Evolutionary conservation across 1,139 yeast genomes (phyloP).

Genomic region (Chernovozyma aurita): DNA sequence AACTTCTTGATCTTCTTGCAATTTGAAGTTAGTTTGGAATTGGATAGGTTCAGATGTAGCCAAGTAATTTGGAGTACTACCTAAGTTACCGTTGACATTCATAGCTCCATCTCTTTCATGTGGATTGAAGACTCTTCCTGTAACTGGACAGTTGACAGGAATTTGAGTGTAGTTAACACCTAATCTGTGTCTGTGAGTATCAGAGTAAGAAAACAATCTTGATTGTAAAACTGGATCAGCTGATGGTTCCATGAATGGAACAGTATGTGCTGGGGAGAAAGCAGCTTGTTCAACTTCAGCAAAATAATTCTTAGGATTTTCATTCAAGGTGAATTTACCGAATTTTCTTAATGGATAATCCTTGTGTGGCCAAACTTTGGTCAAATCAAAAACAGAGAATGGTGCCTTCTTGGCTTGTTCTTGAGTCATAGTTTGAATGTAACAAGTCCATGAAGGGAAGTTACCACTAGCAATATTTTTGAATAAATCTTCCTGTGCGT

Average conservation of each 20-base stretch:
- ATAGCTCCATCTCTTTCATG: conserved; percentile 84
- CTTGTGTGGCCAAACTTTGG: conserved; percentile 77
- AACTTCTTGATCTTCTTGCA: conserved; percentile 69
- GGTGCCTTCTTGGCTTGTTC: conserved; percentile 57
- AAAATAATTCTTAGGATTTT: conserved; percentile 73
- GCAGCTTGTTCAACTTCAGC: conserved; percentile 84
- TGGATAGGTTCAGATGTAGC: conserved; percentile 55
- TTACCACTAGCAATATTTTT: conserved; percentile 58
- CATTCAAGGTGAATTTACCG: conserved; percentile 65
- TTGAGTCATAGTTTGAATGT: conserved; percentile 64
- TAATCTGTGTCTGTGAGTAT: conserved; percentile 65
- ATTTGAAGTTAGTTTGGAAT: conserved; percentile 25
- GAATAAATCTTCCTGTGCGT: conserved; percentile 60
- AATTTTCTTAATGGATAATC: conserved; percentile 73
- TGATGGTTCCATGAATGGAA: conserved; percentile 79
- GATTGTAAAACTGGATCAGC: conserved; percentile 88
- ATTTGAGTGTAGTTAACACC: conserved; percentile 70
- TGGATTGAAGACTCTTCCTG: conserved; percentile 50
- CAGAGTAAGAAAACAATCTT: conserved; percentile 80
- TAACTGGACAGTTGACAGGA: conserved; percentile 65
- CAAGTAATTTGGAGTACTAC: conserved; percentile 76
- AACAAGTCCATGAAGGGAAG: conserved; percentile 59
- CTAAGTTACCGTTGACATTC: conserved; percentile 82
- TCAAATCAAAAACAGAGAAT: conserved; percentile 65
- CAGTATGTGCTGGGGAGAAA: conserved; percentile 78